These are phyloP conservation scores for Naganishia onofrii DNA, from an alignment of 768 basidiomycete species.

Conservation along the genomic window DNA sequence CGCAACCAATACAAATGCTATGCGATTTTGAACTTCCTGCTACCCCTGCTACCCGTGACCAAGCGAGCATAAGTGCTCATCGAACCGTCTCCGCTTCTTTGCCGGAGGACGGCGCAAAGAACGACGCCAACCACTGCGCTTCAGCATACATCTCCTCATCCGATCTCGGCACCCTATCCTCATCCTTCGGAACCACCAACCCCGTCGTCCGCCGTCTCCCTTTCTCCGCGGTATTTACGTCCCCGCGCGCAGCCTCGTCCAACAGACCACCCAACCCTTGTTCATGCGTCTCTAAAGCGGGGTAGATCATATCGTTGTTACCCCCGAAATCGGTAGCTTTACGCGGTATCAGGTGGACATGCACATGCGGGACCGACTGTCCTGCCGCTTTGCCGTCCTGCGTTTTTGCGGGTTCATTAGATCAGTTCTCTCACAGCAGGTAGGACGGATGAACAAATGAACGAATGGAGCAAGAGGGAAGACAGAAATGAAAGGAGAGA, in stretches of 20 bases:
- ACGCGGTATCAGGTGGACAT: constrained; percentile 88
- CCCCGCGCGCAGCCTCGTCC: constrained; percentile 38
- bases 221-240: background rate
- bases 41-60: no score
- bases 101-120: constrained; percentile 54
- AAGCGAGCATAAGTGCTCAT: no score
- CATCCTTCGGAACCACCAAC: constrained; percentile 55
- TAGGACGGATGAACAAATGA: no score
- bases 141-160: constrained; percentile 77
- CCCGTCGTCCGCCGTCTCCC: constrained; percentile 26
- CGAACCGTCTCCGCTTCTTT: no score
- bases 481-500: no score
- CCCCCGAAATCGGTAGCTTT: constrained; percentile 57
- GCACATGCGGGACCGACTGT: constrained; percentile 86
- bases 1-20: no score
- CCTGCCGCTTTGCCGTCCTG: constrained; percentile 87
- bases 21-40: no score
- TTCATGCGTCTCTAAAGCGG: constrained; percentile 62
- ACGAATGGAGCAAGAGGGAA: no score
- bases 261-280: constrained; percentile 42
- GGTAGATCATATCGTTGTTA: constrained; percentile 58
- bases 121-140: constrained; percentile 64
- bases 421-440: no score
- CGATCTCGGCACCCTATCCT: constrained; percentile 63
- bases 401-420: no score